These are phyloP conservation scores for Collybiopsis confluens DNA, from an alignment of 768 basidiomycete genomes.

Conservation along the genomic window DNA sequence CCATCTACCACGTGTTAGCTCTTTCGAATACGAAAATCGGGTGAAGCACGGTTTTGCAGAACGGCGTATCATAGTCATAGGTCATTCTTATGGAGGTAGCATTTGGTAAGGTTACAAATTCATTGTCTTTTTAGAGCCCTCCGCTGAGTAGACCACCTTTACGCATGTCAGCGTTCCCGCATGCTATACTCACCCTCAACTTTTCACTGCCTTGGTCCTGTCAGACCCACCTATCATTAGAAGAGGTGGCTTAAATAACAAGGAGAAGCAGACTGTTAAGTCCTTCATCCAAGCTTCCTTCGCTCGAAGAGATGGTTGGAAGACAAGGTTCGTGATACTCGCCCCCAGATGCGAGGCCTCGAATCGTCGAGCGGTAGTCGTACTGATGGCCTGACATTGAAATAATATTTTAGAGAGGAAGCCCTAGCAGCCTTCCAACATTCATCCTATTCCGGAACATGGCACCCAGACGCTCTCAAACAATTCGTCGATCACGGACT, in stretches of 20 bases:
- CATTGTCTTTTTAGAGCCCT: background rate
- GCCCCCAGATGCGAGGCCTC: too few relatives aligned
- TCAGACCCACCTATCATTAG: constrained; percentile 70
- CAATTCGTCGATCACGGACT: constrained; percentile 60
- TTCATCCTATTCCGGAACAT: constrained; percentile 64
- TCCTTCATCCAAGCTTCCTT: constrained; percentile 43
- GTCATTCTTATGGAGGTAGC: constrained; percentile 84
- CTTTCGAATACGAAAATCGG: constrained; percentile 37
- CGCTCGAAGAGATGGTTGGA: constrained; percentile 58
- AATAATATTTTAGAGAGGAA: constrained; percentile 40
- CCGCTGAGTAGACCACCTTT: background rate
- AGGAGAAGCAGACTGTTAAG: constrained; percentile 10
- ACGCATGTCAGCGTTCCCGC: constrained; percentile 50
- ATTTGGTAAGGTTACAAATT: constrained; percentile 66
- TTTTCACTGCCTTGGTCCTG: constrained; percentile 71
- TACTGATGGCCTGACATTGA: too few relatives aligned
- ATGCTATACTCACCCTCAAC: constrained; percentile 53
- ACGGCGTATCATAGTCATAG: constrained; percentile 61
- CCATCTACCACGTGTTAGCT: constrained; percentile 47
- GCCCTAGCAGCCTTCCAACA: constrained; percentile 44
- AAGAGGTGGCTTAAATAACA: constrained; percentile 20
- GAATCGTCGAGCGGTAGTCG: too few relatives aligned
- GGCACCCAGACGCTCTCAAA: constrained; percentile 62
- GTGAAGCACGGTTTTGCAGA: constrained; percentile 40
- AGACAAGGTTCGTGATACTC: background rate